phyloP scores from a whole-genome alignment of 768 basidiomycete species.

The Termitomyces heimii region DNA sequence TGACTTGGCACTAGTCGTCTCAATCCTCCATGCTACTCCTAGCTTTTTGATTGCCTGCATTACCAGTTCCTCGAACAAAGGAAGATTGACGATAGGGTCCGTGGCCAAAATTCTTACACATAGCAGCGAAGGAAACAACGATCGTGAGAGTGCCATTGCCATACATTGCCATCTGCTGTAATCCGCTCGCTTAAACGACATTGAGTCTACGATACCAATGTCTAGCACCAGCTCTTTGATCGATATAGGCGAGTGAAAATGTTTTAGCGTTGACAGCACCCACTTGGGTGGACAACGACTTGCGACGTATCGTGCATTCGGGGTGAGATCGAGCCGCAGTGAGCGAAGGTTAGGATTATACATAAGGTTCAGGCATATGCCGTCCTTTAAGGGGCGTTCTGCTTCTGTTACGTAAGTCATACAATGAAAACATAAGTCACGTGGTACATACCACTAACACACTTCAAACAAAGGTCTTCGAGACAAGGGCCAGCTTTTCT shows the following conservation, averaged over 20 bases:
- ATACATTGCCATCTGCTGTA: conserved; percentile 1
- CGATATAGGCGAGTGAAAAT: neutral
- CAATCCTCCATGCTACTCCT: neutral
- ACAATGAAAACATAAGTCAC: neutral
- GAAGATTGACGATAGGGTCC: neutral
- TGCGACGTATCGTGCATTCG: neutral
- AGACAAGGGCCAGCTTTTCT: neutral
- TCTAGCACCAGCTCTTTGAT: conserved; percentile 1
- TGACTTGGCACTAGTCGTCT: neutral
- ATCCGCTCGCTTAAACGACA: conserved; percentile 2
- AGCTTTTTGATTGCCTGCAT: conserved; percentile 2
- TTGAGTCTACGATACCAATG: conserved; percentile 3
- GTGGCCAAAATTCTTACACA: neutral
- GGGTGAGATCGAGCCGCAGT: conserved; percentile 5
- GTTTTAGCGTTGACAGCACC: conserved; percentile 4
- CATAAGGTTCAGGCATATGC: neutral
- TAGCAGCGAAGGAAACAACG: neutral
- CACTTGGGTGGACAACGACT: conserved; percentile 6
- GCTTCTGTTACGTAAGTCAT: neutral
- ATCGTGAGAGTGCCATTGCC: neutral
- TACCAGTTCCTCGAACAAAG: conserved; percentile 1
- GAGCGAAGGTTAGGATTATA: neutral
- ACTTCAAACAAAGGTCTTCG: neutral
- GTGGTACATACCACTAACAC: neutral
- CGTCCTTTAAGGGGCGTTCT: conserved; percentile 1